Base-by-base conservation (phyloP, 2,329 filamentous ascomycete genomes). In the Aureobasidium lini region DNA sequence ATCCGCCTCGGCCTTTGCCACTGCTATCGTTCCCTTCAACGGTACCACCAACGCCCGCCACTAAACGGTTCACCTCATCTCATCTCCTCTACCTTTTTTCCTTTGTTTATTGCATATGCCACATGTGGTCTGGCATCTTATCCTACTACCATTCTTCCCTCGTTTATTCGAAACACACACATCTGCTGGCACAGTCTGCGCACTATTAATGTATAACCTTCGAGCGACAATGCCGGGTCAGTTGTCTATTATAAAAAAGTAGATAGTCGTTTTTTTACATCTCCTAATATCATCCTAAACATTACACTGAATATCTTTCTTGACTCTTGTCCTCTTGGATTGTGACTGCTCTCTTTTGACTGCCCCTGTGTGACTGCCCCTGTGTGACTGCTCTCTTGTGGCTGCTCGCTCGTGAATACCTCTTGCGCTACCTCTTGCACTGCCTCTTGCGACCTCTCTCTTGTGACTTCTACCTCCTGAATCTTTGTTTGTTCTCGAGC, bases 11-110 rank as follows among this genome's bases (percentile, higher is more conserved):
- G 54, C 37, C 44, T 13, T 16, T 11, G 54, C 54, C n/a, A 58
- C 54, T 28, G 28, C 28, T 10, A 16, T 49, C 28, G 54, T 58
- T 15, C 44, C 54, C 36, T 58, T 49, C 54, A 58, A 58, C 54
- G 44, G 44, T 34, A 48, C 42, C 34, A 57, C 42, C 54, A 48
- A 47, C 54, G 42, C 54, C 42, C 54, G 54, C 6, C 34, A 23
- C 54, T 57, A 57, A 40, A 40, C 29, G 10, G 23, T 7, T 40
- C 9, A 32, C 36, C 16, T 42, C 28, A 15, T 23, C 4, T 6
- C 28, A 15, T 23, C 4, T 6, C 18, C 5, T n/a, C 34, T n/a
- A 3, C 28, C 43, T 6, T 4, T 31, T 53, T 53, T 31, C 49
- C n/a, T 42, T 40, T 42, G 37, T 42, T 13, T 23, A 23, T 53